phyloP scores from a whole-genome alignment of 176 grass and related monocot genomes.

The Oryza coarctata region DNA sequence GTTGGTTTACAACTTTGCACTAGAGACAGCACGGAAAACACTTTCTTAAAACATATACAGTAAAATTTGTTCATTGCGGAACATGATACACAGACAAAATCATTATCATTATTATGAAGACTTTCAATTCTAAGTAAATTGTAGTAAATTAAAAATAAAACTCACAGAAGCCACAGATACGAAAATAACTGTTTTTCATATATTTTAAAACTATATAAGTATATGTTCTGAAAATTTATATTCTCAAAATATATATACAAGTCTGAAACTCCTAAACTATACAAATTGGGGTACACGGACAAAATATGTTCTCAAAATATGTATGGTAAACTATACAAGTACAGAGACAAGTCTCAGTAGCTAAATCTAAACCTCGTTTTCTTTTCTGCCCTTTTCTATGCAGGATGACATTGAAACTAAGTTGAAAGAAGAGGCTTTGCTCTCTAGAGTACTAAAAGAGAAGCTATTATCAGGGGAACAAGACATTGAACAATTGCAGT shows the following conservation, averaged over 20 bases:
- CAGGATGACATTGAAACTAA: constrained; percentile 63
- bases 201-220: no score
- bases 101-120: no score
- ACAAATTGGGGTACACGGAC: no score
- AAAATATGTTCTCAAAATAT: neutral
- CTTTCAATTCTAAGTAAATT: no score
- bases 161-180: no score
- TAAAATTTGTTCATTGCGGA: constrained; percentile 1
- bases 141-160: no score
- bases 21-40: constrained; percentile 11
- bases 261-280: no score
- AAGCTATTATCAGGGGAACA: constrained; percentile 57
- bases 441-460: constrained; percentile 66
- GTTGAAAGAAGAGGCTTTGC: constrained; percentile 64
- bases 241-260: no score
- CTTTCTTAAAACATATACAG: neutral
- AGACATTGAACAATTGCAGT: constrained; percentile 65
- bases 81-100: neutral
- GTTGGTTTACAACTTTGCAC: constrained; percentile 2
- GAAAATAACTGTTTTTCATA: no score
- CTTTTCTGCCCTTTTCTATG: constrained; percentile 20
- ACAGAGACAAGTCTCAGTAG: neutral
- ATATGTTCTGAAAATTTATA: no score
- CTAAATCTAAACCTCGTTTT: constrained; percentile 18
- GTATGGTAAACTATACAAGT: neutral